Conservation (phyloP, 371 early-diverging fungal species). For the Mortierella sp. region DNA sequence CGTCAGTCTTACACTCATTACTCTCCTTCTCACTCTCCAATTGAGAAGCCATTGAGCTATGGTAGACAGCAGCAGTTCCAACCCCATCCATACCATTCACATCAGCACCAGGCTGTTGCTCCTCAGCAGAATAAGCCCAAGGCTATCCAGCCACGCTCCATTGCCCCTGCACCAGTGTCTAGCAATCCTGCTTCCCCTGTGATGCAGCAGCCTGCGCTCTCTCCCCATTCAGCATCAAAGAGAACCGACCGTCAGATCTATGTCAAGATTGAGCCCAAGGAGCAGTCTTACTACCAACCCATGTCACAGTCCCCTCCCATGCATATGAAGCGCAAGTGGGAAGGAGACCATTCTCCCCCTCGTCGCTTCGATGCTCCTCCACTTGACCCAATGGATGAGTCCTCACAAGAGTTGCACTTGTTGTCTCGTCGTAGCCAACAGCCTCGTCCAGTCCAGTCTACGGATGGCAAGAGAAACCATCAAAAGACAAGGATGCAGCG, state of each 20-base stretch:
- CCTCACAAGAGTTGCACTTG: conserved; percentile 49
- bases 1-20: conserved; percentile 11
- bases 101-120: conserved; percentile 1
- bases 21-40: conserved; percentile 35
- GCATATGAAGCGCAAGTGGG: conserved; percentile 45
- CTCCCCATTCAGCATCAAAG: conserved; percentile 37
- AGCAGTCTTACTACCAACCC: conserved; percentile 25
- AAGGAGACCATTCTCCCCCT: conserved; percentile 45
- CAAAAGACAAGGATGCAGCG: conserved; percentile 51
- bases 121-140: conserved; percentile 31
- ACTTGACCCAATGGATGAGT: conserved; percentile 19
- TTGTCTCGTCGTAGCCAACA: conserved; percentile 38
- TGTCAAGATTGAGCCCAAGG: conserved; percentile 51
- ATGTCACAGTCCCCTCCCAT: conserved; percentile 10
- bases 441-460: not conserved
- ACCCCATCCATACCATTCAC: conserved; percentile 11
- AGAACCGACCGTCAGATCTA: conserved; percentile 19
- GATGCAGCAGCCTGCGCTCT: conserved; percentile 14
- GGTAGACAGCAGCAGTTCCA: conserved; percentile 23
- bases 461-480: conserved; percentile 19
- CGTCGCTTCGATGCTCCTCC: conserved; percentile 10
- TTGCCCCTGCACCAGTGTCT: conserved; percentile 47
- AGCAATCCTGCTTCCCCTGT: conserved; percentile 30
- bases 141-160: conserved; percentile 51
- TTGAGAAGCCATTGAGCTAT: conserved; percentile 23